Conservation (phyloP, 257 asterid species). For the Primulina tabacum region DNA sequence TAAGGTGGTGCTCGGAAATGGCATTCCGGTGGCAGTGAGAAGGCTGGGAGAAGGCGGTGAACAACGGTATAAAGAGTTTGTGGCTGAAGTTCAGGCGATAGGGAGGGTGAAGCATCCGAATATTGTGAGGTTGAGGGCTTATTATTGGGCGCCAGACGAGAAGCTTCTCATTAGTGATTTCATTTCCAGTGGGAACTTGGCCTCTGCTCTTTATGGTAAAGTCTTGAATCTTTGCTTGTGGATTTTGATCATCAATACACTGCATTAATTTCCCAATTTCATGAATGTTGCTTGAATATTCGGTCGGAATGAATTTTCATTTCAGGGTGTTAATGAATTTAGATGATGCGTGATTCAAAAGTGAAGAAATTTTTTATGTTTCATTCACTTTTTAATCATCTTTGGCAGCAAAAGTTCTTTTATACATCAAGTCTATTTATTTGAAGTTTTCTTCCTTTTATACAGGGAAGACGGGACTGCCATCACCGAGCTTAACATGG, state of each 20-base stretch:
- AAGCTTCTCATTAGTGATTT: constrained; percentile 96
- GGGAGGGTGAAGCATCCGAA: constrained; percentile 91
- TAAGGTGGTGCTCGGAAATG: constrained; percentile 93
- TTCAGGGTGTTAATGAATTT: constrained; percentile 10
- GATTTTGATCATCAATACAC: background rate
- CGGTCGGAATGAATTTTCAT: background rate
- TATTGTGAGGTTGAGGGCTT: constrained; percentile 81
- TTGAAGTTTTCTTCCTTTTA: constrained; percentile 5
- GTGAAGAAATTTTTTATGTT: background rate
- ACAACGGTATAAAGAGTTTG: constrained; percentile 87
- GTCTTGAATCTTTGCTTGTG: constrained; percentile 11
- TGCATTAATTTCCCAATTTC: background rate
- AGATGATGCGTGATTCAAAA: constrained; percentile 6
- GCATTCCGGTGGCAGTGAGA: constrained; percentile 89
- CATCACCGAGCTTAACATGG: constrained; percentile 67
- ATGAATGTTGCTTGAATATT: background rate
- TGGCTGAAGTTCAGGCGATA: constrained; percentile 81
- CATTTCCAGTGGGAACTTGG: constrained; percentile 82
- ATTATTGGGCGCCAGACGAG: constrained; percentile 95
- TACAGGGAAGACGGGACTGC: constrained; percentile 69
- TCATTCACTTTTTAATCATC: background rate
- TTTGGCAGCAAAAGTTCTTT: background rate
- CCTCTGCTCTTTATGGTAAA: constrained; percentile 83
- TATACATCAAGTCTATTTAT: background rate
- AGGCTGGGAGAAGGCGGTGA: constrained; percentile 95